Evolutionary conservation across 139 green algal species (phyloP), one percentile per base, ranked within the genome.

Genomic region (Astrephomene gubernaculifera): DNA sequence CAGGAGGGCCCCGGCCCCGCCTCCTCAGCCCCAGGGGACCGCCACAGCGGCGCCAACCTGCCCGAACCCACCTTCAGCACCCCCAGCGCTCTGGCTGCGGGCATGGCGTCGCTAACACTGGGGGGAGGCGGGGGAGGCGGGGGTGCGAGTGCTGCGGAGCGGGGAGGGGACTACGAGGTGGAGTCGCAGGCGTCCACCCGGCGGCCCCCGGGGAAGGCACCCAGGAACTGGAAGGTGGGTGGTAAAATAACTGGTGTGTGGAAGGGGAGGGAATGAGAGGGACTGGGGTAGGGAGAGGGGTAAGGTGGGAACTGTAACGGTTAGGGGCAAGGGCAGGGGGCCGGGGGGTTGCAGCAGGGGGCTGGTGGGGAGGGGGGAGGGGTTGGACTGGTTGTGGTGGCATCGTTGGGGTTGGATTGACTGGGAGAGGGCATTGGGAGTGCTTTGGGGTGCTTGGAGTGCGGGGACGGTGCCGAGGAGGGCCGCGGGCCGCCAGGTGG

Each of bases 201-300:
- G 75, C 60, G 43, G 44, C 24, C 36, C 78, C 33, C 45, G 45
- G 49, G 64, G 83, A 72, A 83, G 60, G 35, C 60, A 60, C 27
- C 60, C n/a, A 39, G 24, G 25, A 83, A 83, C 76, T 83, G 76
- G 76, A 83, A 83, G 74, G 74, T 82, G 21, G 2, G 65, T 8
- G 14, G 65, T 25, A 2, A 9, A n/a, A 9, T 2, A 38, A 3
- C 2, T 25, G 60, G 9, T 25, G 2, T 9, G 27, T 29, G 60
- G 29, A 2, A 41, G 31, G 31, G 33, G 4, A 8, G 31, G 31
- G 4, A n/a, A n/a, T n/a, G n/a, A n/a, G n/a, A n/a, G n/a, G n/a
- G n/a, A n/a, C n/a, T n/a, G n/a, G n/a, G n/a, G 63, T 3, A 71
- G 63, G 63, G 63, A 2, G 63, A 33, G 10, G 33, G 63, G 12